Evolutionary conservation across 148 eudicot genomes (phyloP), one percentile per base, ranked within the genome.

Genomic region (Cornus florida): DNA sequence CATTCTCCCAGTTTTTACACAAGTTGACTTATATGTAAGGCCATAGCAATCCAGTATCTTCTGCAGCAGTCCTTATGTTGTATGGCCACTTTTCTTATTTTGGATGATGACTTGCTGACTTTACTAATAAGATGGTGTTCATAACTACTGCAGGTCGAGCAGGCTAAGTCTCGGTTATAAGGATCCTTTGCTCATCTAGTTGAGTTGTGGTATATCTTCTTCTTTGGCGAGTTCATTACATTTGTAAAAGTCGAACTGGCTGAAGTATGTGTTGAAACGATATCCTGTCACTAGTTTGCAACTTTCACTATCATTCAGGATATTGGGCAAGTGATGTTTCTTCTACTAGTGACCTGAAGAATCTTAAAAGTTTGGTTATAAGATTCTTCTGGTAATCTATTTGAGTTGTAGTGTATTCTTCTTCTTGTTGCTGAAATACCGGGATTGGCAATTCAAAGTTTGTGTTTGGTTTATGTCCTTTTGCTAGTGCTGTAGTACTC

Each of bases 101-200:
- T 73, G 66, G 20, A 62, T 62, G 17, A 57, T 14, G 4, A 53
- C 33, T 57, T 74, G 10, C 69, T 13, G 32, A 3, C 46, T 19
- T 13, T 4, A 65, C 28, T 57, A 41, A 74, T 59, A 59, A 1
- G 46, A 32, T 56, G n/a, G 62, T 38, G 56, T 62, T 20, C 62
- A 22, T n/a, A 75, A 75, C 68, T 62, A 60, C 19, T 62, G 56
- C 77, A 75, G 23, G 69, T 38, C 5, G n/a, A 75, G 67, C 53
- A n/a, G 10, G 69, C 50, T 6, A 38, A 62, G 24, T 38, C 77
- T 75, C 69, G 69, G 77, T 39, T 74, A 17, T 74, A 74, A 60
- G 48, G 59, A 28, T 57, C 77, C 3, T 74, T 20, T 8, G 31
- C 48, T n/a, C 67, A 4, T 19, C 32, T 38, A 39, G 4, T 16